Evolutionary conservation across 306 rosid species (phyloP).

Genomic region (Vicia sativa): DNA sequence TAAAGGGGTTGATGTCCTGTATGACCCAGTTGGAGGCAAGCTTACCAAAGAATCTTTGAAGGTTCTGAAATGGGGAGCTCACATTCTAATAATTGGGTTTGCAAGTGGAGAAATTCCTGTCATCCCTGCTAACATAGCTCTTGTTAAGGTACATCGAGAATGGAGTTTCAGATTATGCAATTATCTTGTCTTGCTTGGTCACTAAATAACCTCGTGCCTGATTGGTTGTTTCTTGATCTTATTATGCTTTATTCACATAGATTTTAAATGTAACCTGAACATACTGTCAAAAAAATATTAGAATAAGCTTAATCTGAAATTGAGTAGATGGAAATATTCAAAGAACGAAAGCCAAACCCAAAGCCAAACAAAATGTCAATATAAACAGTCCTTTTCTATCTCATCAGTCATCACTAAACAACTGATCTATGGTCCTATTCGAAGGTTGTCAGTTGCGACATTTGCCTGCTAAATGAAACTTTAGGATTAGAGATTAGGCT

Average conservation of each 20-base stretch:
- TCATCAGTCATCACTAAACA: neutral
- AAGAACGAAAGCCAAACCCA: too few relatives aligned
- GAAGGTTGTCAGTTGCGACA: too few relatives aligned
- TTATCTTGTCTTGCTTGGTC: slow-evolving; percentile 31
- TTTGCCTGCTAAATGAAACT: too few relatives aligned
- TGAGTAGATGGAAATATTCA: too few relatives aligned
- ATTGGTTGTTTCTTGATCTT: slow-evolving; percentile 32
- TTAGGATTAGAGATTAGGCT: neutral
- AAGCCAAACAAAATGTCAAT: neutral
- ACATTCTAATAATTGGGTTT: slow-evolving; percentile 88
- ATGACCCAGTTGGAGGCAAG: slow-evolving; percentile 97
- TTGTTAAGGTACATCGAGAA: slow-evolving; percentile 71
- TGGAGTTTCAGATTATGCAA: slow-evolving; percentile 11
- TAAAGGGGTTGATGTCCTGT: slow-evolving; percentile 88
- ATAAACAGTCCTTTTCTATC: neutral
- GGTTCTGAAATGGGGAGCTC: slow-evolving; percentile 89
- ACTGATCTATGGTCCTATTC: neutral
- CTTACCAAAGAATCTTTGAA: slow-evolving; percentile 69
- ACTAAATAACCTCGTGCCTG: slow-evolving; percentile 1
- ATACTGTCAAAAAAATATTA: too few relatives aligned
- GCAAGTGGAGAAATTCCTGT: slow-evolving; percentile 94
- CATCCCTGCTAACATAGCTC: slow-evolving; percentile 91
- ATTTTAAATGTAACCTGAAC: too few relatives aligned
- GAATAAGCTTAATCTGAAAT: too few relatives aligned
- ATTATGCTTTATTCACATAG: slow-evolving; percentile 21